Conservation (phyloP, 108 stramenopile species). For the Cyclotella choctawhatcheeana region DNA sequence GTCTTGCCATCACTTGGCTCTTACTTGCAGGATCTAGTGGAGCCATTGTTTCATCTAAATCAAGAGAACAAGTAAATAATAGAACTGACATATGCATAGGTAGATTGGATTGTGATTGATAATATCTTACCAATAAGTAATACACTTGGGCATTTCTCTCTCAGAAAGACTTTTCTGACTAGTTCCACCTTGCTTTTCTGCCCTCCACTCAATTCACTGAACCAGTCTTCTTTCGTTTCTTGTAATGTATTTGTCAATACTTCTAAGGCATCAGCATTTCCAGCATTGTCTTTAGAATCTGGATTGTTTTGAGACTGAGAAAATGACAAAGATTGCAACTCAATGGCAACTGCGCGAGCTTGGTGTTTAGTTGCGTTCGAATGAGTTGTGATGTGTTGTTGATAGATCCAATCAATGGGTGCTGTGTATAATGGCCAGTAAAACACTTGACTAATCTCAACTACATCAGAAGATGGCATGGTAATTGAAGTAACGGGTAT, state of each 20-base stretch:
- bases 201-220: constrained; percentile 83
- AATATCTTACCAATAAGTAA: constrained; percentile 50
- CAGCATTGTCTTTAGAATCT: constrained; percentile 15
- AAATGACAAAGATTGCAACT: constrained; percentile 75
- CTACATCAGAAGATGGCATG: constrained; percentile 85
- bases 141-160: constrained; percentile 72
- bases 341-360: constrained; percentile 57
- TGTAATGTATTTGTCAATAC: constrained; percentile 64
- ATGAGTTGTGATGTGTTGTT: constrained; percentile 52
- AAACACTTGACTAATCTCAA: constrained; percentile 85
- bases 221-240: constrained; percentile 91
- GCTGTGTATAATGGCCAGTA: constrained; percentile 87
- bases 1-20: constrained; percentile 76
- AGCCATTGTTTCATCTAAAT: constrained; percentile 88
- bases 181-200: constrained; percentile 90
- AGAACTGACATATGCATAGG: too few species aligned
- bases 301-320: constrained; percentile 50
- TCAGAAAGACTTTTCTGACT: constrained; percentile 80
- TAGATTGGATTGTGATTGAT: too few species aligned
- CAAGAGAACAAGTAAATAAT: neutral
- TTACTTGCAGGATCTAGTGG: constrained; percentile 86
- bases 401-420: constrained; percentile 88
- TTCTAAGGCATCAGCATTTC: constrained; percentile 41
- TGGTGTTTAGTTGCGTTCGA: constrained; percentile 48
- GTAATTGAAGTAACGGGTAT: constrained; percentile 67